phyloP scores from a whole-genome alignment of 768 basidiomycete genomes.

The Boletus edulis region DNA sequence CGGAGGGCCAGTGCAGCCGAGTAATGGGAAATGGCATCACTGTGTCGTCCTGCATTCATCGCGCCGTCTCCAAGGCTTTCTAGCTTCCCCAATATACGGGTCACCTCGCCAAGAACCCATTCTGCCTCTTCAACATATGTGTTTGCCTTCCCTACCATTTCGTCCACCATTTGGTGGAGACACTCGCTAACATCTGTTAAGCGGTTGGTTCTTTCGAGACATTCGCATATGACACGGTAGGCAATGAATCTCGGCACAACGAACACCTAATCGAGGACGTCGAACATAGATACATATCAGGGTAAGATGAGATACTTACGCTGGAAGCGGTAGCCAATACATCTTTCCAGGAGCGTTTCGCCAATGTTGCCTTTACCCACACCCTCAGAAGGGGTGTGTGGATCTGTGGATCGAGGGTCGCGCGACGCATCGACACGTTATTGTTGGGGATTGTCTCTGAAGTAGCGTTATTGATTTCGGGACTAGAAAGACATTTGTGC shows the following conservation, averaged over 20 bases:
- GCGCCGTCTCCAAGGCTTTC: background rate
- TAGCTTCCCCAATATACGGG: background rate
- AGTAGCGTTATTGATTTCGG: background rate
- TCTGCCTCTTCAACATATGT: background rate
- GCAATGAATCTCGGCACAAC: background rate
- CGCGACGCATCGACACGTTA: background rate
- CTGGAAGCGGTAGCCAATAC: background rate
- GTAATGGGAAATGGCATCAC: background rate
- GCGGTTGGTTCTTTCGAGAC: background rate
- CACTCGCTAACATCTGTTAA: background rate
- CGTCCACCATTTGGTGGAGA: background rate
- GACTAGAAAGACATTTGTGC: background rate
- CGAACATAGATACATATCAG: background rate
- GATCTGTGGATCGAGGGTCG: background rate
- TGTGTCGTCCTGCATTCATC: background rate
- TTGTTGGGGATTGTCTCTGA: no score
- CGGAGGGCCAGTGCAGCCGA: background rate
- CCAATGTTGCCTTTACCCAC: background rate
- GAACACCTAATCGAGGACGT: background rate
- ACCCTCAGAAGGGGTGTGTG: background rate
- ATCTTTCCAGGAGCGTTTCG: background rate
- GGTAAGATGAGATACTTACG: background rate
- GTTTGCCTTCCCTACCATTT: background rate
- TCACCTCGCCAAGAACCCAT: background rate
- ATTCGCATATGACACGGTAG: background rate